Evolutionary conservation across 257 asterid species (phyloP), one percentile per base, ranked within the genome.

Genomic region (Vinca minor): DNA sequence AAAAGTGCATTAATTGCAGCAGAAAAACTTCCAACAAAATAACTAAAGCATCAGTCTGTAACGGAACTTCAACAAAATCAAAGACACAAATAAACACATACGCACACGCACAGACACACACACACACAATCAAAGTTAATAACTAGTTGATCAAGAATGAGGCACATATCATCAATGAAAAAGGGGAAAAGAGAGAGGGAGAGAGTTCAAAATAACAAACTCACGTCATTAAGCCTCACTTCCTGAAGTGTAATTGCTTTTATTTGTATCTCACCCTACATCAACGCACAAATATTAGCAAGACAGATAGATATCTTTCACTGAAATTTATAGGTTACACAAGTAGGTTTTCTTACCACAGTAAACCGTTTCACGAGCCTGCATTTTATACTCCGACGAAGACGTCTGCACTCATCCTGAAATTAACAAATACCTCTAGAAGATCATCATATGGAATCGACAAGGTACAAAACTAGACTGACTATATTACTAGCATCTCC

Each of bases 321-420:
- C 64, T 42, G 53, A 65, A 55, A 21, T 21, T 47, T 15, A 18
- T 20, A 18, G 54, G 60, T n/a, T 63, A 36, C 20, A 59, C 18
- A 50, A 44, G 70, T 60, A 77, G 8, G 66, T 57, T 67, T 26
- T 68, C 97, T 85, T 76, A 89, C 97, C 44, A 89, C 86, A 31
- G 95, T 85, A 26, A 75, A 74, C 41, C 62, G 88, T 76, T 82
- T 77, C 73, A 82, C 86, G 63, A 85, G 87, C 66, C 95, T 94
- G n/a, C 88, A 85, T 76, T 88, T 81, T 56, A 89, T 81, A 79
- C 85, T 85, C 78, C 87, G 90, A 45, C 86, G 92, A 54, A 89
- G 74, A 69, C 83, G 81, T 74, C 79, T 69, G 79, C 97, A 89
- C 72, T 87, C 97, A 32, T 87, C 97, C 97, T 89, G 84, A 58